phyloP scores from a whole-genome alignment of 2,329 filamentous ascomycete species.

The Myotisia sp. region DNA sequence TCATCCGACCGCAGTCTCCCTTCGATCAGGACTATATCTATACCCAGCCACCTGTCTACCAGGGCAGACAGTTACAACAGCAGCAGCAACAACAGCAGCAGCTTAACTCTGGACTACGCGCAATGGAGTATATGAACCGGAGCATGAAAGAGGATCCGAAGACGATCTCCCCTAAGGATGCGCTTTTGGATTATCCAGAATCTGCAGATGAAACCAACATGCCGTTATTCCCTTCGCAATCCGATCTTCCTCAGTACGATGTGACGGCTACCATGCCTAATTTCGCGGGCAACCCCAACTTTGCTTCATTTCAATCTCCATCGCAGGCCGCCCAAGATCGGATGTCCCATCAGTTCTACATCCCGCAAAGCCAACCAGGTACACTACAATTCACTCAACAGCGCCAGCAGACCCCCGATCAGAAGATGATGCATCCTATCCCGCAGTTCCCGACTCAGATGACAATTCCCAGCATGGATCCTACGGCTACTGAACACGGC shows the following conservation, averaged over 20 bases:
- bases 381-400: slow-evolving; percentile 18
- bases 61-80: slow-evolving; percentile 20
- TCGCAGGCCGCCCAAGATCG: slow-evolving; percentile 11
- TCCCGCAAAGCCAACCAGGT: slow-evolving; percentile 12
- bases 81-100: slow-evolving; percentile 21
- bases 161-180: slow-evolving; percentile 91
- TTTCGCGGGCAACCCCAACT: slow-evolving; percentile 29
- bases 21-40: slow-evolving; percentile 62
- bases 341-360: slow-evolving; percentile 14
- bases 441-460: slow-evolving; percentile 46
- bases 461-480: slow-evolving; percentile 48
- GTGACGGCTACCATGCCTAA: slow-evolving; percentile 6
- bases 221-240: slow-evolving; percentile 54
- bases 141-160: slow-evolving; percentile 38
- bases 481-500: no score
- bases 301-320: not conserved
- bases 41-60: slow-evolving; percentile 33
- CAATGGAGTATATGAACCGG: slow-evolving; percentile 15
- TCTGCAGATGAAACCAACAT: slow-evolving; percentile 48
- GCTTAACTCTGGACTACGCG: slow-evolving; percentile 16
- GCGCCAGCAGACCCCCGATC: slow-evolving; percentile 15
- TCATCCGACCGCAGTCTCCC: slow-evolving; percentile 58
- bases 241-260: slow-evolving; percentile 24
- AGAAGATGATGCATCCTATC: slow-evolving; percentile 29
- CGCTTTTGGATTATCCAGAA: slow-evolving; percentile 71